Evolutionary conservation across 2,329 filamentous ascomycete species (phyloP).

Genomic region (Monosporascus sp.): DNA sequence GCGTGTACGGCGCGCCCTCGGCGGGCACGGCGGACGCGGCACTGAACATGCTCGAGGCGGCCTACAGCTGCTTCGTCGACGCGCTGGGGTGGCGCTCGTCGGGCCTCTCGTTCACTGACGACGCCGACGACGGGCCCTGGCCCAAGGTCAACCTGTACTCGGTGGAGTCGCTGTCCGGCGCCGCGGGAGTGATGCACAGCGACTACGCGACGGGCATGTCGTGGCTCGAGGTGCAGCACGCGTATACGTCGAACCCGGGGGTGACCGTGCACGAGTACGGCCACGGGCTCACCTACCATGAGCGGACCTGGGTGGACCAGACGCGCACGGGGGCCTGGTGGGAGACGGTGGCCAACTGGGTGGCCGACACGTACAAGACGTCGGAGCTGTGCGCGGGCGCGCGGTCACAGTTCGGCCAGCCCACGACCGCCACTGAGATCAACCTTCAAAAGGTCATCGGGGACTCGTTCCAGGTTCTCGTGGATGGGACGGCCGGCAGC

Average conservation of each 20-base stretch:
- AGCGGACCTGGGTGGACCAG: conserved; percentile 39
- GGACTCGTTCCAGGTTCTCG: conserved; percentile 41
- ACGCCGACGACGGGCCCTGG: conserved; percentile 31
- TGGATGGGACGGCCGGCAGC: conserved; percentile 33
- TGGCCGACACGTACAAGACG: conserved; percentile 43
- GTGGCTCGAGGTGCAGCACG: conserved; percentile 37
- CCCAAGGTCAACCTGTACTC: conserved; percentile 43
- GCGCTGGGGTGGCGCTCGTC: conserved; percentile 33
- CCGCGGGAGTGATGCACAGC: conserved; percentile 37
- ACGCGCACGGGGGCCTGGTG: conserved; percentile 42
- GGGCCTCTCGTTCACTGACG: conserved; percentile 30
- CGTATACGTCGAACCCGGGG: conserved; percentile 31
- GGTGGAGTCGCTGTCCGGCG: conserved; percentile 29
- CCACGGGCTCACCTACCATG: conserved; percentile 41
- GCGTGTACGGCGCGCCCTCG: conserved; percentile 28
- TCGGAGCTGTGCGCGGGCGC: conserved; percentile 36
- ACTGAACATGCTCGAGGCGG: conserved; percentile 39
- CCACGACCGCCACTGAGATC: conserved; percentile 31
- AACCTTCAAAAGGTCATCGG: conserved; percentile 40
- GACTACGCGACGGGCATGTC: conserved; percentile 33
- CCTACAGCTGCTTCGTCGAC: conserved; percentile 35
- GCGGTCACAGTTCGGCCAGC: conserved; percentile 29
- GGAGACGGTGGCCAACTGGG: conserved; percentile 45
- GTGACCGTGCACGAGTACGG: conserved; percentile 46
- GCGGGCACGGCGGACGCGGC: conserved; percentile 23